Base-by-base conservation (phyloP, 768 basidiomycete genomes). In the Phaffia tasmanica region DNA sequence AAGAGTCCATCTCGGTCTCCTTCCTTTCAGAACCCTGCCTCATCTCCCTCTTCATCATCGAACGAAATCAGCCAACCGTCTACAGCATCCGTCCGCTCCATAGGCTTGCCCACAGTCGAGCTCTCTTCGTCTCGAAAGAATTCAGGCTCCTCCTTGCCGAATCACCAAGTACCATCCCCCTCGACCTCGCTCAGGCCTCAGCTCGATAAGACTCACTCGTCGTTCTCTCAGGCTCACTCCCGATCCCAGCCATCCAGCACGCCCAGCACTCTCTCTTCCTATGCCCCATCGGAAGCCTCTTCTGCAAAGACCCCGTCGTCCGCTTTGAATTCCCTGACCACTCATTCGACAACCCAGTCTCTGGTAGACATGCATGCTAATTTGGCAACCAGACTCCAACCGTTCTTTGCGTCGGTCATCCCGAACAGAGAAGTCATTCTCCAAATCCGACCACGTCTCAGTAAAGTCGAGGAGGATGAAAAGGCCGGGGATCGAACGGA, bases 331-430 rank as follows among this genome's bases (percentile, higher is more conserved):
- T 21, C 59, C 15, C 59, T 61, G 18, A 49, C 46, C 42, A 54
- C 30, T 11, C 54, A 32, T 30, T 61, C 35, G 11, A 56, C 54
- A 64, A 29, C 49, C 54, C 29, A 62, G 63, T 25, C 35, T 4
- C 66, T 67, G 29, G 46, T 53, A 19, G 61, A 64, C 51, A 65
- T 73, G 7, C 74, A 75, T 53, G 53, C 63, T 14, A 75, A 73
- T 57, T 67, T 75, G 16, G 65, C 70, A 21, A 55, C 63, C 7
- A 72, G 75, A 16, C 69, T 75, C 30, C 69, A 73, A 8, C 72
- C 73, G 15, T 75, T 75, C 69, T 73, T 74, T 58, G 70, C 69
- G 15, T 62, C 67, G 35, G 73, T 74, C 25, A 70, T 75, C 30
- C 70, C 71, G 4, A 57, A 49, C 19, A 70, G 74, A 1, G 63